Conservation (phyloP, 305 asterid genomes). For the Ajuga reptans region DNA sequence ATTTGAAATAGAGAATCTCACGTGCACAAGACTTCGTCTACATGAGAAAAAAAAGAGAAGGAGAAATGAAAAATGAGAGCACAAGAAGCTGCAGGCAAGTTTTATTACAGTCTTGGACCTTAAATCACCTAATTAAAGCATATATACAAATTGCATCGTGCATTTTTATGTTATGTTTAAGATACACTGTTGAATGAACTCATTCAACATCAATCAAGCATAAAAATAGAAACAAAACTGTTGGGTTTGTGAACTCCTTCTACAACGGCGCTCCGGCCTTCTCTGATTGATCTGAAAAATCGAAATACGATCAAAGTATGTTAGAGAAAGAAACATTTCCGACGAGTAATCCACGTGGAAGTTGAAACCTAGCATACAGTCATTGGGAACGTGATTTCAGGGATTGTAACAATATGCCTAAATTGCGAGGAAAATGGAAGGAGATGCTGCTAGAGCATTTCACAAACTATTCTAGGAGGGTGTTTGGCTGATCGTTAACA, state of each 20-base stretch:
- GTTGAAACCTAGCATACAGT: too few species aligned
- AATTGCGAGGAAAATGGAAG: too few species aligned
- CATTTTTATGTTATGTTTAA: not conserved
- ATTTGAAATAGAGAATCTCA: too few species aligned
- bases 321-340: not conserved
- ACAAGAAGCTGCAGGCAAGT: constrained; percentile 1
- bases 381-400: too few species aligned
- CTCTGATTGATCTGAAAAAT: constrained; percentile 21
- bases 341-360: not conserved
- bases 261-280: not conserved
- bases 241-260: not conserved
- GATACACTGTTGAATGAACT: not conserved
- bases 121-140: not conserved
- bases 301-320: not conserved
- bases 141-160: constrained; percentile 9
- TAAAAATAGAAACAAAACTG: constrained; percentile 11
- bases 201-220: not conserved
- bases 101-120: constrained; percentile 12
- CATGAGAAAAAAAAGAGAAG: too few species aligned
- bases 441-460: too few species aligned
- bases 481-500: too few species aligned
- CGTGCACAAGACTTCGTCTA: too few species aligned
- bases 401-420: too few species aligned
- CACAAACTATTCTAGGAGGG: too few species aligned
- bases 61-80: not conserved